These are phyloP conservation scores for Pulveroboletus sp. DNA, from an alignment of 768 basidiomycete species.

Conservation along the genomic window DNA sequence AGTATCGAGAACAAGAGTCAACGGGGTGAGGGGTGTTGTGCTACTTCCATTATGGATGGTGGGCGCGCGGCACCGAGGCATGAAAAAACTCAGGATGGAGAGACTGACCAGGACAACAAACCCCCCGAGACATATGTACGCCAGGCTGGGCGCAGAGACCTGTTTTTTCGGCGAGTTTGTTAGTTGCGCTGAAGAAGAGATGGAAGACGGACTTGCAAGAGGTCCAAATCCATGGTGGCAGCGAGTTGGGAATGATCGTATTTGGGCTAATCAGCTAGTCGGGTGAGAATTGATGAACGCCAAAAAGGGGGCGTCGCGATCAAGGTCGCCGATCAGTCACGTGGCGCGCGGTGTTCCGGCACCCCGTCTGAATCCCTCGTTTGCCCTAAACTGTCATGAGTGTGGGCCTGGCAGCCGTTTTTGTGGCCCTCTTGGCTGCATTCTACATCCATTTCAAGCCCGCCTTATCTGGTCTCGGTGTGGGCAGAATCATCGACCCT, in stretches of 20 bases:
- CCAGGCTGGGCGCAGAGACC: constrained; percentile 50
- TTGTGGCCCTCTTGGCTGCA: constrained; percentile 40
- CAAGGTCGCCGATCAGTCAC: no score
- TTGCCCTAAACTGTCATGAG: no score
- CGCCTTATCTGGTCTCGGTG: constrained; percentile 39
- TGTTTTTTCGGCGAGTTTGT: constrained; percentile 32
- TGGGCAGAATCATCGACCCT: constrained; percentile 41
- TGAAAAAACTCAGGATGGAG: background rate
- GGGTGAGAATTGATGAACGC: background rate
- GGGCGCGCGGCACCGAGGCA: background rate
- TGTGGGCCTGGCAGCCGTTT: constrained; percentile 20
- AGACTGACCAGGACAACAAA: constrained; percentile 44
- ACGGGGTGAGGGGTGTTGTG: background rate
- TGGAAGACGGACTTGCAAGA: constrained; percentile 27
- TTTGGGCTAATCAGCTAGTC: background rate
- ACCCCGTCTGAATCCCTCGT: no score
- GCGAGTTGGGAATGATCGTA: no score
- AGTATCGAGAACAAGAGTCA: background rate
- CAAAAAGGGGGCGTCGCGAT: background rate
- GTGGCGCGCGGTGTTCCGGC: no score
- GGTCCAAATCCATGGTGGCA: constrained; percentile 15
- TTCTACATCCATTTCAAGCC: constrained; percentile 50
- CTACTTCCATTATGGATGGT: background rate
- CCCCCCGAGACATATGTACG: constrained; percentile 62
- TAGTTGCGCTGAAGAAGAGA: background rate